A percentile compares a stretch with the other conserved stretches of the same genome.
Conservation (phyloP, 352 stramenopile genomes). For the Phytophthora idaei region DNA sequence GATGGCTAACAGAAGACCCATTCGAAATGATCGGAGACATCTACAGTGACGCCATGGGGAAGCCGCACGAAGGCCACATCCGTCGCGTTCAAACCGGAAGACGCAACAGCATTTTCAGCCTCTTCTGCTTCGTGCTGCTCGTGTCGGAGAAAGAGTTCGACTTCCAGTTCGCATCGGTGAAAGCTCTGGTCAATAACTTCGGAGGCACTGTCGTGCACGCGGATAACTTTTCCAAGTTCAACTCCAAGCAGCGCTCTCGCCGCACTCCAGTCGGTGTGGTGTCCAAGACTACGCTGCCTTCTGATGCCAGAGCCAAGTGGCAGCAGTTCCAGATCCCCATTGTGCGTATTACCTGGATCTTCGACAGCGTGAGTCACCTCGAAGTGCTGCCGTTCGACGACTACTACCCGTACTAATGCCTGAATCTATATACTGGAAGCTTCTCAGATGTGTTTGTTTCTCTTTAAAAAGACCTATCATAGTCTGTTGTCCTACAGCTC, state of each 20-base stretch:
- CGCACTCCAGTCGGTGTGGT: conserved; percentile 73
- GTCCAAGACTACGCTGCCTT: conserved; percentile 64
- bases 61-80: conserved; percentile 70
- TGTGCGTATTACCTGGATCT: conserved; percentile 87
- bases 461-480: conserved; percentile 8
- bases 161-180: conserved; percentile 72
- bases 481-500: conserved; percentile 1
- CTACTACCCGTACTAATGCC: conserved; percentile 81
- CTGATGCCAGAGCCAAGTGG: conserved; percentile 62
- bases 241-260: conserved; percentile 25
- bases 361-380: conserved; percentile 88
- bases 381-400: conserved; percentile 85
- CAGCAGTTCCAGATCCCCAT: conserved; percentile 80
- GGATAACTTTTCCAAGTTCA: conserved; percentile 33
- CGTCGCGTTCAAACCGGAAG: conserved; percentile 48
- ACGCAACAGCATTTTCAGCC: conserved; percentile 79
- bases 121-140: conserved; percentile 80
- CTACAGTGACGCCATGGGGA: conserved; percentile 72
- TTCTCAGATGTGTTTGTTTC: conserved; percentile 6
- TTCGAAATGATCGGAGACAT: conserved; percentile 86
- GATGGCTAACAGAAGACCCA: conserved; percentile 71
- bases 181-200: conserved; percentile 69
- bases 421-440: neutral
- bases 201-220: conserved; percentile 55
- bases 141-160: conserved; percentile 73